These are phyloP conservation scores for Aegilops longissima DNA, from an alignment of 176 grass and related monocot species.

Conservation along the genomic window DNA sequence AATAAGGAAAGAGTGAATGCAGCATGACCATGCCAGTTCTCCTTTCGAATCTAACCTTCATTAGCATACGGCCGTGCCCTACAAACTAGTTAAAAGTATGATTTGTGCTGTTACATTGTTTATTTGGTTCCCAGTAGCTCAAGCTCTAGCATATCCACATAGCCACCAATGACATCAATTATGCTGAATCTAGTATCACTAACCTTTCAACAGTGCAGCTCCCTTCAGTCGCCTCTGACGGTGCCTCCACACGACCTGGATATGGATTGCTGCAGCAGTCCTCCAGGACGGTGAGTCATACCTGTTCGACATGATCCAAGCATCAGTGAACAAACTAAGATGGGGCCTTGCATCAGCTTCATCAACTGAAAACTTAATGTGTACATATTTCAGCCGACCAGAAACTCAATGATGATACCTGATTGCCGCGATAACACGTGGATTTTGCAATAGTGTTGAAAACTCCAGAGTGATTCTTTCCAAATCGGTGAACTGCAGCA, in stretches of 20 bases:
- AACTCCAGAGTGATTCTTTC: slow-evolving; percentile 72
- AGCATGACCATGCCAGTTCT: not conserved
- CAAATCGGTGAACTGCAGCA: slow-evolving; percentile 65
- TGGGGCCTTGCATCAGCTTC: not conserved
- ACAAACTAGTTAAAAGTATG: not conserved
- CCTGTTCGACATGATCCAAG: slow-evolving; percentile 32
- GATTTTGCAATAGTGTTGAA: slow-evolving; percentile 69
- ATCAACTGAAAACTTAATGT: not conserved
- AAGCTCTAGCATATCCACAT: not conserved
- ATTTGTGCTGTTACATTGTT: not conserved
- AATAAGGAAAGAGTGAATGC: not conserved
- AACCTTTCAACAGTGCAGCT: slow-evolving; percentile 28
- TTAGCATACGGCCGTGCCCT: not conserved
- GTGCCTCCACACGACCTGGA: slow-evolving; percentile 82
- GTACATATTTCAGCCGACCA: too few species aligned
- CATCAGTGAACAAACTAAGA: not conserved
- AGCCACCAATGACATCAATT: too few species aligned
- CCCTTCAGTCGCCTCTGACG: slow-evolving; percentile 52
- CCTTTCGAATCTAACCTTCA: not conserved
- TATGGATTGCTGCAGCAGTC: slow-evolving; percentile 57
- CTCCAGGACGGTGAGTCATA: slow-evolving; percentile 82
- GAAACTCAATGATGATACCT: slow-evolving; percentile 3
- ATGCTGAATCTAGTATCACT: too few species aligned
- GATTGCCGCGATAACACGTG: slow-evolving; percentile 62
- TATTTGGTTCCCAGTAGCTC: not conserved